Percentiles rank a stretch among this genome's conserved stretches.
These are phyloP conservation scores for Phytophthora cactorum DNA, from an alignment of 352 stramenopile genomes.

Conservation along the genomic window DNA sequence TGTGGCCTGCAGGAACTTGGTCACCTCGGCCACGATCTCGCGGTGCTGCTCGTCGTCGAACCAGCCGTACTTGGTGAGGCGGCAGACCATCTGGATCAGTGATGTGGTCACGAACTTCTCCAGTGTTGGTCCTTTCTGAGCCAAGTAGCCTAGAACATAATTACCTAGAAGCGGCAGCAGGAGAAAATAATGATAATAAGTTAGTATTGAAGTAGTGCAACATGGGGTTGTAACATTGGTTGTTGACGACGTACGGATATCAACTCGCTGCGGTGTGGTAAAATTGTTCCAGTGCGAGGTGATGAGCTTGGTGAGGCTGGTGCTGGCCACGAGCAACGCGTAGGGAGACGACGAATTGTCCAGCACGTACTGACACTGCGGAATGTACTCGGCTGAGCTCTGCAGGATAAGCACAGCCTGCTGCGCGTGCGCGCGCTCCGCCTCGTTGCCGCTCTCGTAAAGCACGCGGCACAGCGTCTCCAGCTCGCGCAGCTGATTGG, in stretches of 20 bases:
- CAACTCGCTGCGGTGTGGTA: conserved; percentile 84
- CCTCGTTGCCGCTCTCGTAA: conserved; percentile 81
- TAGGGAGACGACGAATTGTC: conserved; percentile 96
- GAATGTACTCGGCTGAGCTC: conserved; percentile 97
- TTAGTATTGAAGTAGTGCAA: conserved; percentile 32
- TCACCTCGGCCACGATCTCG: conserved; percentile 97
- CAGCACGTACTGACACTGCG: conserved; percentile 98
- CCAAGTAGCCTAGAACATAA: conserved; percentile 98
- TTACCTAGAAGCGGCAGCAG: conserved; percentile 69
- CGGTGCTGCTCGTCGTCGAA: conserved; percentile 97
- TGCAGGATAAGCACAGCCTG: conserved; percentile 87
- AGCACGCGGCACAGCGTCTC: conserved; percentile 81
- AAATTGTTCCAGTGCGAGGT: conserved; percentile 97
- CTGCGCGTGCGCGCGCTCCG: conserved; percentile 77
- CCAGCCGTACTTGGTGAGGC: conserved; percentile 99
- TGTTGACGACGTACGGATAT: conserved; percentile 81
- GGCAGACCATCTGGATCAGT: conserved; percentile 97
- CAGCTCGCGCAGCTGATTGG: conserved; percentile 77
- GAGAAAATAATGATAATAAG: conserved; percentile 13
- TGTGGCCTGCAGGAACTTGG: conserved; percentile 97
- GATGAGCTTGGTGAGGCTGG: conserved; percentile 97
- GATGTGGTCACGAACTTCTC: conserved; percentile 96
- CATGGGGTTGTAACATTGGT: neutral
- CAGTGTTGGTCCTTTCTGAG: conserved; percentile 94
- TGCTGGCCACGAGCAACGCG: conserved; percentile 96